Evolutionary conservation across 2,329 filamentous ascomycete genomes (phyloP), one percentile per base, ranked within the genome.

Genomic region (Talaromyces pinophilus): DNA sequence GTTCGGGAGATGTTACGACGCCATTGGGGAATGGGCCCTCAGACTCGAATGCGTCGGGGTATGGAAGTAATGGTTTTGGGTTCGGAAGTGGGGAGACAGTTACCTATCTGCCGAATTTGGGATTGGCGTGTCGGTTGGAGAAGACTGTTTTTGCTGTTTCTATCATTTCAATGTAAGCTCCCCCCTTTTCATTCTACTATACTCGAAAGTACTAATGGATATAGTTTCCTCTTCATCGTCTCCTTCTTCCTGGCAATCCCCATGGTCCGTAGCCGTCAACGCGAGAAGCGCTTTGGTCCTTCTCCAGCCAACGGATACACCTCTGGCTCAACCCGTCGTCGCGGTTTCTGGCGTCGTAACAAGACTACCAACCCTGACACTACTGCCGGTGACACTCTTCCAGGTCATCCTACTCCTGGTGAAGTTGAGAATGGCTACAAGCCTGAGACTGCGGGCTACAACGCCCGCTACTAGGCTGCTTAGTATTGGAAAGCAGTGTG

Each of bases 121-220:
- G 79, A n/a, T 86, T 86, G 67, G 88, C 90, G 0, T 97, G 93
- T 82, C 84, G 84, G 67, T 82, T 97, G 71, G 87, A 96, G 79
- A 92, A 88, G 60, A 92, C 89, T 54, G 86, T 84, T 67, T 89
- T 97, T 70, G 90, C 91, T 3, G 88, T 95, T 17, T 82, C 93
- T 35, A 90, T 97, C 67, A 86, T 93, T 65, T 90, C 85, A 73
- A 88, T 91, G 88, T 93, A 82, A 81, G 84, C 82, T 38, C 15
- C 11, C 19, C 15, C 57, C 44, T 62, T 3, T 35, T 7, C 33
- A 10, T 11, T 35, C 8, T 10, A 35, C 19, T 19, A 19, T 19
- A 19, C 33, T 35, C 30, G 30, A 30, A 35, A 35, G 8, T 65
- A 63, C 67, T 67, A 17, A 22, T 15, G 55, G 11, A n/a, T 33